phyloP scores from a whole-genome alignment of 2,329 filamentous ascomycete genomes.

The Catunica adiposa region DNA sequence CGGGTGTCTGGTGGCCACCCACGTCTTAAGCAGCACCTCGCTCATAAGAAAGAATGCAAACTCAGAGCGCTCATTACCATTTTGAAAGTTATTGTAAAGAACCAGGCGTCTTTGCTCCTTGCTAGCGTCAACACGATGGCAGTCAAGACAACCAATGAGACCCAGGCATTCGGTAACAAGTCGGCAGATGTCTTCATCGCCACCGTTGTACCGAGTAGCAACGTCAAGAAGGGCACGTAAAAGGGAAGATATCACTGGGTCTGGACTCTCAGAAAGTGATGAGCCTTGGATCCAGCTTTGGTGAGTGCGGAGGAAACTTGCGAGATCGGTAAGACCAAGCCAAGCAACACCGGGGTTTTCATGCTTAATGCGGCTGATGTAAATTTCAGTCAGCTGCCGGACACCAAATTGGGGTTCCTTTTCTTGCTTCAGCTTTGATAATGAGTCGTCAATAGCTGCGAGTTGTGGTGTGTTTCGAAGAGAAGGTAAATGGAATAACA shows the following conservation, averaged over 20 bases:
- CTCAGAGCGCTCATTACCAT: constrained; percentile 59
- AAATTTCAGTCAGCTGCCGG: constrained; percentile 31
- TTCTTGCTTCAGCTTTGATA: constrained; percentile 29
- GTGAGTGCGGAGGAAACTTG: constrained; percentile 52
- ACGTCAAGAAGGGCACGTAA: constrained; percentile 72
- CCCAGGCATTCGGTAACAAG: constrained; percentile 73
- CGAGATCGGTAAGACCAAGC: constrained; percentile 63
- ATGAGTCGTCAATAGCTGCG: constrained; percentile 45
- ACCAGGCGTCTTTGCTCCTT: constrained; percentile 70
- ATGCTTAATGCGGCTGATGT: constrained; percentile 56
- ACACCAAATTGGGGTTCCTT: constrained; percentile 28
- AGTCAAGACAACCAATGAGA: constrained; percentile 77
- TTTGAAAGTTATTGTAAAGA: constrained; percentile 72
- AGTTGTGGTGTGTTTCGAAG: constrained; percentile 55
- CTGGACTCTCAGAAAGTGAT: constrained; percentile 68
- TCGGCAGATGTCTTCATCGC: constrained; percentile 48
- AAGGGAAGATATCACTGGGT: constrained; percentile 53
- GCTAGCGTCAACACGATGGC: constrained; percentile 69
- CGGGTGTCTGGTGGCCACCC: constrained; percentile 77
- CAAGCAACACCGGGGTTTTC: constrained; percentile 77
- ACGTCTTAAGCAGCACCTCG: constrained; percentile 76
- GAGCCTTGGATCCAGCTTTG: constrained; percentile 67
- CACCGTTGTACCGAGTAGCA: constrained; percentile 59
- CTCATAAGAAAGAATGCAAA: constrained; percentile 78
- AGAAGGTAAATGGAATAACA: constrained; percentile 63